Evolutionary conservation across 192 early-diverging fungal genomes (phyloP).

Genomic region (Paraglomus brasilianum): DNA sequence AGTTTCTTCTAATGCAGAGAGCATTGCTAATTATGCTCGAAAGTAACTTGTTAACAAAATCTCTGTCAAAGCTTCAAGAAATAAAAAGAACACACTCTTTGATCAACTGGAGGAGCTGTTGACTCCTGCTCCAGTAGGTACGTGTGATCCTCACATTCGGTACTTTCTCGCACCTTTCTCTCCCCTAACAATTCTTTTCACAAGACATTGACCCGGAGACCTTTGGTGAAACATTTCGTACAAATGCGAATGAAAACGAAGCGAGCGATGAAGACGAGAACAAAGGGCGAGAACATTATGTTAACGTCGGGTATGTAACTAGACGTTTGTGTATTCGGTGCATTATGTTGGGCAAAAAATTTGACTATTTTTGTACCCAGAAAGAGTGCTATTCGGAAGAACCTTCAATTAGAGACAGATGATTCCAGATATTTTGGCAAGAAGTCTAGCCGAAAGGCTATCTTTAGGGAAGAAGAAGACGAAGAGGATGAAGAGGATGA

Average conservation of each 20-base stretch:
- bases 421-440: conserved; percentile 75
- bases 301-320: conserved; percentile 55
- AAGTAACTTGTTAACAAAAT: too few relatives aligned
- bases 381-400: conserved; percentile 63
- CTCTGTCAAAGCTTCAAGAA: not conserved
- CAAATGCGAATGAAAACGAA: conserved; percentile 48
- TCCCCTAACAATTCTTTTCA: not conserved
- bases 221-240: conserved; percentile 47
- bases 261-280: conserved; percentile 50
- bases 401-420: conserved; percentile 59
- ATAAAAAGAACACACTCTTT: conserved; percentile 46
- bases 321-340: not conserved
- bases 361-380: conserved; percentile 21
- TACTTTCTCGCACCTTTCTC: not conserved
- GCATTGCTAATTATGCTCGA: too few relatives aligned
- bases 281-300: conserved; percentile 63
- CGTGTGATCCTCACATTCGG: not conserved
- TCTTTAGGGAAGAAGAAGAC: conserved; percentile 52
- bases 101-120: conserved; percentile 54
- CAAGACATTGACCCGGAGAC: conserved; percentile 74
- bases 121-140: conserved; percentile 57
- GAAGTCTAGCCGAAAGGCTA: conserved; percentile 61
- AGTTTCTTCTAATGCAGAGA: too few relatives aligned
- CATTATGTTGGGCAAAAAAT: not conserved
- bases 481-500: conserved; percentile 41